phyloP scores from a whole-genome alignment of 2,329 filamentous ascomycete species.

The Aspergillus chevalieri region DNA sequence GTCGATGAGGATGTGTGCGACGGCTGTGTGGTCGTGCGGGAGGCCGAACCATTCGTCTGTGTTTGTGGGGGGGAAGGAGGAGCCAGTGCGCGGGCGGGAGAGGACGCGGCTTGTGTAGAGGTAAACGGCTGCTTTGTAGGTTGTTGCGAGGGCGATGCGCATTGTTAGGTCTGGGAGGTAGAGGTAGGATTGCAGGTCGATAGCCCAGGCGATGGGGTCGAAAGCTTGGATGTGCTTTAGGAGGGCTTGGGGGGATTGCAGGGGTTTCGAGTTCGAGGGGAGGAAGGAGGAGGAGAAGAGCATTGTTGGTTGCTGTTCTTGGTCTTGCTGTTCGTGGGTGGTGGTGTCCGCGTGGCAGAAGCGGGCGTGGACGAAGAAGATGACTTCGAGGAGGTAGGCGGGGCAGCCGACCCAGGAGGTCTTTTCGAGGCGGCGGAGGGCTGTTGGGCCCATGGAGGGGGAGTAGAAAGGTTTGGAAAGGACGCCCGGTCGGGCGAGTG shows the following conservation, averaged over 20 bases:
- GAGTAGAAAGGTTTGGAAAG: constrained; percentile 36
- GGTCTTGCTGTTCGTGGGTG: constrained; percentile 5
- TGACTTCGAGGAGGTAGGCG: constrained; percentile 35
- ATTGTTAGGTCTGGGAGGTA: constrained; percentile 45
- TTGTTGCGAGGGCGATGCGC: constrained; percentile 43
- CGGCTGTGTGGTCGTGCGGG: constrained; percentile 22
- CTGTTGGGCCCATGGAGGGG: constrained; percentile 28
- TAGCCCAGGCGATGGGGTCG: constrained; percentile 32
- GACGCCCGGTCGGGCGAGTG: constrained; percentile 33
- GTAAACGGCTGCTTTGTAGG: constrained; percentile 36
- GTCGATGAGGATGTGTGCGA: constrained; percentile 27
- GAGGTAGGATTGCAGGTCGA: constrained; percentile 31
- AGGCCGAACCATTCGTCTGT: constrained; percentile 15
- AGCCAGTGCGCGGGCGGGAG: constrained; percentile 22
- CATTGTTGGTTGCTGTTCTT: constrained; percentile 19
- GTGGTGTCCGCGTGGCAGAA: constrained; percentile 26
- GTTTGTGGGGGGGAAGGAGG: constrained; percentile 16
- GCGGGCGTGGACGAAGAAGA: constrained; percentile 35
- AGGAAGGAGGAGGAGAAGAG: constrained; percentile 22
- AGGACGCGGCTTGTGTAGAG: constrained; percentile 36
- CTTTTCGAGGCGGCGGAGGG: constrained; percentile 35
- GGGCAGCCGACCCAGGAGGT: constrained; percentile 38
- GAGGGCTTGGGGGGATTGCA: constrained; percentile 26
- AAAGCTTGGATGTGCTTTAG: constrained; percentile 35
- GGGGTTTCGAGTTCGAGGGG: constrained; percentile 20